phyloP scores from a whole-genome alignment of 2,329 filamentous ascomycete species.

The Biscogniauxia sp. region DNA sequence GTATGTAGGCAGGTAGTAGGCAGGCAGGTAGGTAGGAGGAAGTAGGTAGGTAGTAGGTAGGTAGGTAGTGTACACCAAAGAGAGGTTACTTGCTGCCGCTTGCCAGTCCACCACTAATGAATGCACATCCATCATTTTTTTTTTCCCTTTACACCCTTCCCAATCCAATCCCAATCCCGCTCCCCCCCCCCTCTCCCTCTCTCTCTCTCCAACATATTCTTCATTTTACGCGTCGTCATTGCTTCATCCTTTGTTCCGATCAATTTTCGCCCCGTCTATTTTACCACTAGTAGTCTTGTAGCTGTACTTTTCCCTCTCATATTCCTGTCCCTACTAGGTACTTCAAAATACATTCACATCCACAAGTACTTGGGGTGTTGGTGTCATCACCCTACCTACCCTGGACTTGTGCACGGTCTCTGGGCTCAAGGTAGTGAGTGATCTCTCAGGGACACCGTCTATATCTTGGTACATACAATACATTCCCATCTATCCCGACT shows the following conservation, averaged over 20 bases:
- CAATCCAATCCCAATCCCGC: not conserved
- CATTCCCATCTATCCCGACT: not conserved
- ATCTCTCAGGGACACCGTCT: not conserved
- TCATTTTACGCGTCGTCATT: not conserved
- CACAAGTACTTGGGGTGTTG: not conserved
- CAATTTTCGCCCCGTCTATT: not conserved
- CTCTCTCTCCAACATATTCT: not conserved
- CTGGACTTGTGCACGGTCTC: not conserved
- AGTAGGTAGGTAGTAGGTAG: not conserved
- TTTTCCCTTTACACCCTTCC: not conserved
- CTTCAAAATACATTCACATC: not conserved
- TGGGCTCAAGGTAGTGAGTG: not conserved
- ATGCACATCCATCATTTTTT: not conserved
- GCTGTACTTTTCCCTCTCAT: no score
- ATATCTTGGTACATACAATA: not conserved
- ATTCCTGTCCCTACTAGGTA: not conserved
- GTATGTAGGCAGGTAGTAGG: not conserved
- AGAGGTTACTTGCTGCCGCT: not conserved
- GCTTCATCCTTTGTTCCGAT: not conserved
- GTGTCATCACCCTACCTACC: not conserved
- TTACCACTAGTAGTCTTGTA: not conserved
- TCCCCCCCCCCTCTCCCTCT: not conserved
- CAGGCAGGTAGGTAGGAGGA: not conserved
- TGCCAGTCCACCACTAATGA: not conserved
- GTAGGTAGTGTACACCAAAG: not conserved